phyloP scores from a whole-genome alignment of 495 filamentous ascomycete genomes.

The Neurospora africana region DNA sequence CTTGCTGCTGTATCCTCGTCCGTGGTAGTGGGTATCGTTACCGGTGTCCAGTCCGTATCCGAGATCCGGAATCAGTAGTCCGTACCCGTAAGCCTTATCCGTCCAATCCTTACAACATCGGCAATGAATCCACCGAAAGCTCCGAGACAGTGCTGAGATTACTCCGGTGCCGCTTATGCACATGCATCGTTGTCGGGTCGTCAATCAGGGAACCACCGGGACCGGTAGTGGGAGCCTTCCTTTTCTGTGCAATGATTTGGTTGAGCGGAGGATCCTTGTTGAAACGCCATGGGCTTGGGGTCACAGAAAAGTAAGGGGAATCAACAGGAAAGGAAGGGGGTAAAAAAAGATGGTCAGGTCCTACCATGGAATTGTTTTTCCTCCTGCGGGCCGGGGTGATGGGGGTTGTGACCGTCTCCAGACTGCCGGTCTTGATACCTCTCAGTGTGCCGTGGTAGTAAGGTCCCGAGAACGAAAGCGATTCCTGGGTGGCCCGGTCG shows the following conservation, averaged over 20 bases:
- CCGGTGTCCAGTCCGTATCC: background rate
- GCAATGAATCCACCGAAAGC: background rate
- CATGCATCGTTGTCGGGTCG: background rate
- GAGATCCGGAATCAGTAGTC: background rate
- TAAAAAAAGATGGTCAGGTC: background rate
- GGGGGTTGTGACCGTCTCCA: conserved; percentile 43
- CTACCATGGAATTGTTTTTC: conserved; percentile 22
- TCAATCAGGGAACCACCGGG: conserved; percentile 6
- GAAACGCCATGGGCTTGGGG: conserved; percentile 1
- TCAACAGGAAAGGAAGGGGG: background rate
- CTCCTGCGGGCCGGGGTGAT: conserved; percentile 43
- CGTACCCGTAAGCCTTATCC: background rate
- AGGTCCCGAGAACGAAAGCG: conserved; percentile 43
- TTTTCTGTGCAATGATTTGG: conserved; percentile 30
- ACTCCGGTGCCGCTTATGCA: conserved; percentile 43
- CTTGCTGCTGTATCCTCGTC: background rate
- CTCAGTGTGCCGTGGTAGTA: conserved; percentile 37
- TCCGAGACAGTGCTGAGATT: background rate
- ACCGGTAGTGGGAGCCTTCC: conserved; percentile 33
- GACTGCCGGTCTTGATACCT: conserved; percentile 45
- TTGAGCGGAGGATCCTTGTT: conserved; percentile 31
- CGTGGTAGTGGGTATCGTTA: background rate
- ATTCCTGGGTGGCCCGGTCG: conserved; percentile 43
- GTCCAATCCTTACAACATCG: background rate
- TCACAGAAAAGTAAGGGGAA: background rate